Evolutionary conservation across 257 asterid genomes (phyloP).

Genomic region (Craterostigma plantagineum): DNA sequence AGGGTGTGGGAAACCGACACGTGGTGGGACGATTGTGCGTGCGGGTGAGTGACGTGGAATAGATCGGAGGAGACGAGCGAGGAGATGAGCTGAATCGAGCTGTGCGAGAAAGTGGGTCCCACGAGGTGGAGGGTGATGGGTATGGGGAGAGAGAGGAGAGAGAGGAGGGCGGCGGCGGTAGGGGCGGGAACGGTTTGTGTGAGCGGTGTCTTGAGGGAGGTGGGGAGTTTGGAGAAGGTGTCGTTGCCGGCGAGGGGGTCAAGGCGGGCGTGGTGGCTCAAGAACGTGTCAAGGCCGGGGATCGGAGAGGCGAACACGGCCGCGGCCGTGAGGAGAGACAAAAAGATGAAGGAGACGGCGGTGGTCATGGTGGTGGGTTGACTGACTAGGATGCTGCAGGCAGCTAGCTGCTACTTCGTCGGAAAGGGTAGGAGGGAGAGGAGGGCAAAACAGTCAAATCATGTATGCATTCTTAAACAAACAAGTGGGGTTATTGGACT

Average conservation of each 20-base stretch:
- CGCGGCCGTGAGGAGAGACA: conserved; percentile 9
- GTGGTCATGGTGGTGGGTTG: too few species aligned
- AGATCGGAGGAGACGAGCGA: conserved; percentile 65
- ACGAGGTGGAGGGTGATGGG: conserved; percentile 67
- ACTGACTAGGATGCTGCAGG: too few species aligned
- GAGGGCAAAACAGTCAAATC: too few species aligned
- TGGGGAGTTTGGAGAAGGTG: conserved; percentile 38
- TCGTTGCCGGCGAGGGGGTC: conserved; percentile 67
- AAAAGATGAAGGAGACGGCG: conserved; percentile 15
- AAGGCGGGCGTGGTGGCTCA: conserved; percentile 33
- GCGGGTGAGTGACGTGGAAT: conserved; percentile 84
- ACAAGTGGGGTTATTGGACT: too few species aligned
- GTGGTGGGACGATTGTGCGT: conserved; percentile 32
- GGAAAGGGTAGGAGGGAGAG: too few species aligned
- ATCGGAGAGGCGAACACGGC: conserved; percentile 31
- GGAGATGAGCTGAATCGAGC: conserved; percentile 33
- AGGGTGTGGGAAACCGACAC: conserved; percentile 68
- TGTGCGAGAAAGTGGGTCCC: conserved; percentile 47
- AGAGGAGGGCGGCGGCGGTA: conserved; percentile 33
- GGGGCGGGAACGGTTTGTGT: conserved; percentile 18
- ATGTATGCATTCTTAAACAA: too few species aligned
- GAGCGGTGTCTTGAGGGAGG: conserved; percentile 40
- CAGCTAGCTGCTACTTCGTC: too few species aligned
- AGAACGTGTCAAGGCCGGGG: conserved; percentile 63
- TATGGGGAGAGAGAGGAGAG: conserved; percentile 46